Evolutionary conservation across 495 filamentous ascomycete genomes (phyloP).

Genomic region (Sordaria brevicollis): DNA sequence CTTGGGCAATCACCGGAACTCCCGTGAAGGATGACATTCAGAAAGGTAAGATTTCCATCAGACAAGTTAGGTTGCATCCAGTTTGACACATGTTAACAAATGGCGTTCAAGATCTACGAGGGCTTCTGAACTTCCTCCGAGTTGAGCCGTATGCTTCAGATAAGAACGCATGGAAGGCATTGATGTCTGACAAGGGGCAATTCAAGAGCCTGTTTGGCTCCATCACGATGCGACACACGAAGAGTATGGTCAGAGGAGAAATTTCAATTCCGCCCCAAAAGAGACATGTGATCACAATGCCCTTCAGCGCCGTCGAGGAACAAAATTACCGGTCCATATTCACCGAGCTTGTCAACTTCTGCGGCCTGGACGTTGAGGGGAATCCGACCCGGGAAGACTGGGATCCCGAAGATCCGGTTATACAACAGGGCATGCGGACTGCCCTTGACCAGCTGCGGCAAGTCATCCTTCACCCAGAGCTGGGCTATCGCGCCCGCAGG

Average conservation of each 20-base stretch:
- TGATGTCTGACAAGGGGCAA: constrained; percentile 49
- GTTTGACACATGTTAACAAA: neutral
- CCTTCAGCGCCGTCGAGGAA: constrained; percentile 81
- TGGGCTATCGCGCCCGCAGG: constrained; percentile 56
- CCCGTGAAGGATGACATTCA: constrained; percentile 71
- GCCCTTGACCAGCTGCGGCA: constrained; percentile 54
- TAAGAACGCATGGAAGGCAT: constrained; percentile 52
- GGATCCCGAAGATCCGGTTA: constrained; percentile 46
- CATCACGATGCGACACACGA: constrained; percentile 77
- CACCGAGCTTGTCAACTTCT: constrained; percentile 58
- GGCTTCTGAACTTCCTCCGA: constrained; percentile 70
- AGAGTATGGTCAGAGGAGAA: constrained; percentile 66
- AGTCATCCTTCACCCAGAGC: constrained; percentile 75
- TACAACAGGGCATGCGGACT: constrained; percentile 53
- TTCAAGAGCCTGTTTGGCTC: constrained; percentile 55
- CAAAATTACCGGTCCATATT: constrained; percentile 71
- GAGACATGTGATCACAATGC: constrained; percentile 76
- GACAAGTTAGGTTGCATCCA: neutral
- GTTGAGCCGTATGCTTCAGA: constrained; percentile 62
- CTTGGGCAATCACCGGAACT: constrained; percentile 91
- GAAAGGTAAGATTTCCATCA: constrained; percentile 10
- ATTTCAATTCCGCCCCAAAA: constrained; percentile 64
- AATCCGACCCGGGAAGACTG: constrained; percentile 48
- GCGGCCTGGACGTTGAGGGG: constrained; percentile 55
- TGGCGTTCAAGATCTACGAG: constrained; percentile 41